Percentiles rank a stretch among this genome's conserved stretches.
phyloP scores from a whole-genome alignment of 306 rosid species.

The Dryas alaskensis region DNA sequence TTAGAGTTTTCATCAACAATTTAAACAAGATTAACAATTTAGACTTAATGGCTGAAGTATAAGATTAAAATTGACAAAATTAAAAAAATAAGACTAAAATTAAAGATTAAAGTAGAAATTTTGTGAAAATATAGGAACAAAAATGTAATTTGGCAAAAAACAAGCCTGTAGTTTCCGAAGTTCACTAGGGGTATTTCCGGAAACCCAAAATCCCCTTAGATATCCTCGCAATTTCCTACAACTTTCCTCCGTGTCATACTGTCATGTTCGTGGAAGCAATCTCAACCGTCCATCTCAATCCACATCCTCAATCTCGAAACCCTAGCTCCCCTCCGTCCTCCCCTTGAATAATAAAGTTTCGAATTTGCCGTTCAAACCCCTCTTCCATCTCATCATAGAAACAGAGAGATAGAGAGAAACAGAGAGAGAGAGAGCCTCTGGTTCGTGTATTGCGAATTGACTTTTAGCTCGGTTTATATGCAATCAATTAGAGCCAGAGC shows the following conservation, averaged over 20 bases:
- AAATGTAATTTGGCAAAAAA: no score
- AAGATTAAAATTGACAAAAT: neutral
- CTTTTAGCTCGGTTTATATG: neutral
- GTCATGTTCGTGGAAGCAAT: constrained; percentile 26
- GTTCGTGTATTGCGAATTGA: neutral
- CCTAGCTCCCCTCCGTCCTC: constrained; percentile 41
- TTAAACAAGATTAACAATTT: no score
- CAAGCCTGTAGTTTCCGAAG: neutral
- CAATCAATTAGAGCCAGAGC: neutral
- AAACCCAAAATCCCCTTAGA: neutral
- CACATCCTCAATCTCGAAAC: constrained; percentile 54
- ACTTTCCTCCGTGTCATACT: constrained; percentile 29
- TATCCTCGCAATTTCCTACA: constrained; percentile 52
- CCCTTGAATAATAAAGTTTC: constrained; percentile 13
- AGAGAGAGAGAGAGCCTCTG: constrained; percentile 1
- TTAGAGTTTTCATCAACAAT: no score
- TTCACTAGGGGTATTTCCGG: neutral
- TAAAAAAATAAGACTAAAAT: no score
- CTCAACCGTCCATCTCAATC: constrained; percentile 47
- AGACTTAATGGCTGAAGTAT: no score
- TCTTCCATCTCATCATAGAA: neutral
- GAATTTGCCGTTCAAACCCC: constrained; percentile 32
- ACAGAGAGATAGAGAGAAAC: constrained; percentile 3
- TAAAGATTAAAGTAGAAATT: no score
- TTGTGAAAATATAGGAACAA: no score